Conservation (phyloP, 139 green algal species). For the Tetratostichococcus sp. region DNA sequence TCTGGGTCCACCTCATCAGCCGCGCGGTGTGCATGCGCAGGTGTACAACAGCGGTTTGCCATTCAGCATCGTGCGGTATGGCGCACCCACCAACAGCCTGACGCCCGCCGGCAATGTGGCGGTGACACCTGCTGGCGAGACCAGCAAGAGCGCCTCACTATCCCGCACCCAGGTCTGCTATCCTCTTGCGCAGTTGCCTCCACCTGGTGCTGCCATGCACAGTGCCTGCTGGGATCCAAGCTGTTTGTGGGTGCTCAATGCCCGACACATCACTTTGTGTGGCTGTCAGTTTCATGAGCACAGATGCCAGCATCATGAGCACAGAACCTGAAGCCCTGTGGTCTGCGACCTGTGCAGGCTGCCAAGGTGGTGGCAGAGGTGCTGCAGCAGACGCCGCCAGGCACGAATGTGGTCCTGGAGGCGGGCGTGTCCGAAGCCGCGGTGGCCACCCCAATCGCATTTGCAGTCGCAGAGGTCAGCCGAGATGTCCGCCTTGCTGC, state of each 20-base stretch:
- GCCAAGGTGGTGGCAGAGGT: slow-evolving; percentile 8
- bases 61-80: slow-evolving; percentile 14
- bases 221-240: no score
- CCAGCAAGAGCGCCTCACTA: background rate
- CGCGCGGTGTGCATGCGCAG: background rate
- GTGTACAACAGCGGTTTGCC: slow-evolving; percentile 14
- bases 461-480: slow-evolving; percentile 1
- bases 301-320: no score
- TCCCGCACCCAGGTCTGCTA: background rate
- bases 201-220: no score
- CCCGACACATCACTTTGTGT: no score
- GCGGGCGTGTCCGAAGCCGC: slow-evolving; percentile 4
- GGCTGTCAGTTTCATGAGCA: no score
- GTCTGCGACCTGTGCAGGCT: slow-evolving; percentile 6
- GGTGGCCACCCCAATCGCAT: background rate
- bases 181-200: no score
- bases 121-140: background rate
- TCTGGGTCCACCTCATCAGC: no score
- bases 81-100: slow-evolving; percentile 1
- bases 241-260: no score
- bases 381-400: slow-evolving; percentile 4
- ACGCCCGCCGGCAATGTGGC: slow-evolving; percentile 1
- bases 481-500: no score
- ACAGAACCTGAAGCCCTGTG: background rate
- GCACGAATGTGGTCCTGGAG: slow-evolving; percentile 13